Conservation (phyloP, 768 basidiomycete species). For the Chalciporus pseudorubinellus region DNA sequence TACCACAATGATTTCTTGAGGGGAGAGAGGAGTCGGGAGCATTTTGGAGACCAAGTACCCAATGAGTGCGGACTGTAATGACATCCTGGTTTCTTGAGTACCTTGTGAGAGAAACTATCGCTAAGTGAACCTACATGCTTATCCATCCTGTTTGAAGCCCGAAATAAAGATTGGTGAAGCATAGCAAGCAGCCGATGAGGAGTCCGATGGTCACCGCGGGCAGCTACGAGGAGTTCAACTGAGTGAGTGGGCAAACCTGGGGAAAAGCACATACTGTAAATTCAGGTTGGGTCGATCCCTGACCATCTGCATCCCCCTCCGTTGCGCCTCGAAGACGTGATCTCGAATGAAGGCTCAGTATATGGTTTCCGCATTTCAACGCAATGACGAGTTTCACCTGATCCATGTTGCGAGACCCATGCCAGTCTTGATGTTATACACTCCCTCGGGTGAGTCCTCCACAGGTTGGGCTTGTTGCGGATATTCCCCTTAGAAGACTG, state of each 20-base stretch:
- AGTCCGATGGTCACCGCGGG: constrained; percentile 75
- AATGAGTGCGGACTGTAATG: constrained; percentile 89
- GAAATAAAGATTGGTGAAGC: constrained; percentile 89
- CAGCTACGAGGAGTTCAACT: constrained; percentile 23
- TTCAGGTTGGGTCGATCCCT: constrained; percentile 19
- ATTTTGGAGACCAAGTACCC: constrained; percentile 83
- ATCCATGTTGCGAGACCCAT: constrained; percentile 22
- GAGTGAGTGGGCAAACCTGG: background rate
- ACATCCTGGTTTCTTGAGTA: constrained; percentile 64
- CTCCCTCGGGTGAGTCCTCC: no score
- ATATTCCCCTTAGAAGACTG: no score
- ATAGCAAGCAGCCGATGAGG: constrained; percentile 80
- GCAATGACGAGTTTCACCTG: constrained; percentile 15
- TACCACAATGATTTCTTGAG: constrained; percentile 90
- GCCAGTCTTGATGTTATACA: background rate
- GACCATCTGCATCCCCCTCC: background rate
- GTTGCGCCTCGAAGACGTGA: background rate
- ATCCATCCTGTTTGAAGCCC: constrained; percentile 91
- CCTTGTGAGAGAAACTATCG: background rate
- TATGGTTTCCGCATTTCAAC: background rate
- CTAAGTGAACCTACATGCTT: constrained; percentile 56
- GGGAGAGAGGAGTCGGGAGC: constrained; percentile 70
- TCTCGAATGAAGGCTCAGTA: constrained; percentile 1
- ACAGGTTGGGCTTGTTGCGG: no score
- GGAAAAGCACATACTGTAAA: constrained; percentile 26